Evolutionary conservation across 1,139 yeast species (phyloP), one percentile per base, ranked within the genome.

Genomic region (Suhomyces atakaporum): DNA sequence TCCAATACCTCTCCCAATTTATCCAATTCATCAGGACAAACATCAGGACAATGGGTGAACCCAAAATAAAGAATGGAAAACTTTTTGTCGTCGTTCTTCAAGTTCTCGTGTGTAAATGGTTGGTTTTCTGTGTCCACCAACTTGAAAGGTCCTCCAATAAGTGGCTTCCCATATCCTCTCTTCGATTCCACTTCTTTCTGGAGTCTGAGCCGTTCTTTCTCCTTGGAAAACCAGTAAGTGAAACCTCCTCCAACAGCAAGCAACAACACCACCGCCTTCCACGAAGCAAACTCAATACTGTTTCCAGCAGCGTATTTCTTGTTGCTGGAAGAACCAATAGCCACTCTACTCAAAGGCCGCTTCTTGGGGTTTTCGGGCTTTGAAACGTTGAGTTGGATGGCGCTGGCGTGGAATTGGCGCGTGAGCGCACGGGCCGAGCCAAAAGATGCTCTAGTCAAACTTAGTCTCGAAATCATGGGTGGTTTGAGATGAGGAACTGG

Each of bases 1-100:
- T 81, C 77, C 47, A 92, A 64, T 77, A 94, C 86, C 22, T 78
- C 74, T 2, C 95, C 87, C 59, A 92, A 73, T 56, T 90, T 88
- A 58, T 92, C 98, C 46, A 92, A 75, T 61, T 92, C 98, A 58
- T 92, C 97, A 7, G 98, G 98, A 62, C 98, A 92, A 35, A 92
- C 89, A 62, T 92, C 98, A 6, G 98, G 98, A 64, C 98, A 92
- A 63, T 89, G 90, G 4, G 96, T 85, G 67, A 92, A 92, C 0
- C 98, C 98, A 63, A 92, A 92, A 62, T 92, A 92, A 12, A 92
- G 60, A 36, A 92, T 69, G 9, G 89, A 77, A 60, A 87, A 92
- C 58, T 78, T 81, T 46, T 64, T 66, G 3, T 62, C 44, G 39
- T 65, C 60, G 30, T 92, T 94, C 45, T 76, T 66, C 55, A 92